Evolutionary conservation across 257 asterid genomes (phyloP), one percentile per base, ranked within the genome.

Genomic region (Forsythia viridissima): DNA sequence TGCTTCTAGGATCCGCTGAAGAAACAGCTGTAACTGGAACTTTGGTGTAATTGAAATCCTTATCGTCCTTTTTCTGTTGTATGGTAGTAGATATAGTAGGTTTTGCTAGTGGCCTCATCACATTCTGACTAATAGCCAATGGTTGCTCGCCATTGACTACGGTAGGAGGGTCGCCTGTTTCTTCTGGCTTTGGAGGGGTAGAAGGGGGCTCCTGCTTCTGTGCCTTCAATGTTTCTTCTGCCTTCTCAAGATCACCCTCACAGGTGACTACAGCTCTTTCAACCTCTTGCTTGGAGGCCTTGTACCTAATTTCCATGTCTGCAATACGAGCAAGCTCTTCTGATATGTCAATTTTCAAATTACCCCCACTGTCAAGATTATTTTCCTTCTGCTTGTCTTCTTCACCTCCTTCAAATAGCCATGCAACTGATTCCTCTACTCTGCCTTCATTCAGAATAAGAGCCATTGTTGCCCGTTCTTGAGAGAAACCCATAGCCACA

Each of bases 401-500:
- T 76, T 89, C 90, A 52, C 85, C 85, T 55, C 83, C 88, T 80
- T 90, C 92, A 65, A 88, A 82, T 71, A 88, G 87, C 91, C 90
- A 88, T 1, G 86, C 74, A 12, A 95, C 97, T 7, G 99, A 93
- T 79, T 93, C 96, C 80, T 93, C 98, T 74, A 93, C 93, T 74
- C 89, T 87, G 74, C 99, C 99, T 85, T 95, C 97, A 82, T 95
- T 93, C 61, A 87, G 84, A 82, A 95, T 95, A 75, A 93, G 98
- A 73, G 98, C 98, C 98, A 92, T 88, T 3, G 93, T 93, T 3
- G 99, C 97, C 79, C 88, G 86, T 89, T 95, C 99, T 24, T 82
- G 92, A 82, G 99, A 83, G 85, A 95, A 93, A 9, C 98, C 99
- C 99, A 93, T 95, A 16, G 92, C 88, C 73, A 95, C 97, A 72